Base-by-base conservation (phyloP, 2,329 filamentous ascomycete species). In the Sporothrix dimorphospora region DNA sequence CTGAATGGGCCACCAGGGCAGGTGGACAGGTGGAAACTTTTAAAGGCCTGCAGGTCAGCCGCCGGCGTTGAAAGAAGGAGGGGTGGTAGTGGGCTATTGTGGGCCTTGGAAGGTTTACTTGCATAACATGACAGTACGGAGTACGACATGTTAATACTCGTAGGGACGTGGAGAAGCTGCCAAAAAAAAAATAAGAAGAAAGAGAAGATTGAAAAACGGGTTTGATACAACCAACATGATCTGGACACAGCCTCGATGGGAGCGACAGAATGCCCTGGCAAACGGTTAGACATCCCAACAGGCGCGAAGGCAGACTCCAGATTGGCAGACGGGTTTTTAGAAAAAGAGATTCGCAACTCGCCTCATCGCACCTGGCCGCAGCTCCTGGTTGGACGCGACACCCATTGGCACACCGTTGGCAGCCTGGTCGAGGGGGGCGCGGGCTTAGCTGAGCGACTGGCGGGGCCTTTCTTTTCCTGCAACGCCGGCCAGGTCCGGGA, bases 381-480 rank as follows among this genome's bases (percentile, higher is more conserved):
- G 57, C 57, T 24, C 27, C 30, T 34, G 6, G n/a, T n/a, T n/a
- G 30, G 30, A 34, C 3, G 30, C 30, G 30, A 34, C 30, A n/a
- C n/a, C n/a, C n/a, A n/a, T n/a, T n/a, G n/a, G n/a, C n/a, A n/a
- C 40, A 57, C 14, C 14, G 12, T 57, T 57, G 53, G 53, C 24
- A 57, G 53, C 27, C 16, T n/a, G 53, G 14, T 30, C 6, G 51
- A 27, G 55, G 34, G 34, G 57, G 57, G 34, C n/a, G 34, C 57
- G 21, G 57, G 61, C 61, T 65, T 47, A 47, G 61, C 61, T 45
- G 61, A 47, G 61, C 24, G 21, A 30, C 40, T 65, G 40, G 61
- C 40, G 40, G 34, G 57, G 21, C 61, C 6, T 14, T 24, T 24
- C 6, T 42, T 63, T 21, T 42, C 38, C n/a, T 42, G n/a, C 4